Evolutionary conservation across 2,329 filamentous ascomycete species (phyloP), one percentile per base, ranked within the genome.

Genomic region (Epichloe bromicola): DNA sequence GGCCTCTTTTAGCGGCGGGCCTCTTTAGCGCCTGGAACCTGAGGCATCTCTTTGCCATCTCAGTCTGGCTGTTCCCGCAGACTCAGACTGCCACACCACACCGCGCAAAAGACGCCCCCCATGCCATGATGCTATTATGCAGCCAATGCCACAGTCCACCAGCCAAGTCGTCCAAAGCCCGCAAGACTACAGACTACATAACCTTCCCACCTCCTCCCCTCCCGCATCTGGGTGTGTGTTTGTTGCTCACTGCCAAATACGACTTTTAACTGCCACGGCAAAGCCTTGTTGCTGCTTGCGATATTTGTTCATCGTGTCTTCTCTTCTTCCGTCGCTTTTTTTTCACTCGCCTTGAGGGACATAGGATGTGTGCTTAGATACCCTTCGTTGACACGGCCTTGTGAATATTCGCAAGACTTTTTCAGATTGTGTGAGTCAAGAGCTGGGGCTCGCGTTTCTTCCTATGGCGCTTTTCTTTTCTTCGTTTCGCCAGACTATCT

Each of bases 111-210:
- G 40, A 52, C 36, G 42, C 37, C 36, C 37, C 49, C 38, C 50
- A 34, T 50, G 15, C 42, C 49, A 46, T 47, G 40, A 38, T 26
- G 23, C 8, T 26, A 6, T 6, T 26, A 26, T 26, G 23, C 23
- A 26, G 23, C 23, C 23, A 2, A 23, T 6, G 23, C 23, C 6
- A 19, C 19, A 3, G 19, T 3, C 45, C 34, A 40, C 50, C 50
- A 45, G n/a, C 30, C 46, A n/a, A 34, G 39, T 30, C 46, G 41
- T 41, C 41, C 40, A 42, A 45, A 45, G 37, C 51, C 46, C 36
- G 20, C 51, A 38, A 46, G 15, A 48, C 7, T 26, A 26, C 7
- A 23, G n/a, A 48, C 36, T 52, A 52, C 51, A 52, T 52, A 52
- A 52, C 19, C 51, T 39, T 39, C 43, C 43, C 46, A 42, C 47